Percentiles rank a stretch among this genome's conserved stretches.
Conservation (phyloP, 306 rosid species). For the Psophocarpus tetragonolobus region DNA sequence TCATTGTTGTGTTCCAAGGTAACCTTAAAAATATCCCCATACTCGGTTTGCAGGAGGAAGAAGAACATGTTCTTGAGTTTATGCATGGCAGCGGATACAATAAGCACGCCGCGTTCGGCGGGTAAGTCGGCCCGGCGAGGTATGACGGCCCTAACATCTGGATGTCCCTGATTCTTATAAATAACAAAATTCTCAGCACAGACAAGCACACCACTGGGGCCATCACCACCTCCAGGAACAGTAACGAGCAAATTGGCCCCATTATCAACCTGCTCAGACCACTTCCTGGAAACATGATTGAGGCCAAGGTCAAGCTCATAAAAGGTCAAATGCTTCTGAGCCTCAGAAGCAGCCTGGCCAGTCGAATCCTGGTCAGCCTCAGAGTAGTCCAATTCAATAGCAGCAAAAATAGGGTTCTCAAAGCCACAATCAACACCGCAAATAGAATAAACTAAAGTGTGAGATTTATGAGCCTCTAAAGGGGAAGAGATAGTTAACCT, state of each 20-base stretch:
- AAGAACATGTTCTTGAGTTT: constrained; percentile 82
- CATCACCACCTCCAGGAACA: constrained; percentile 98
- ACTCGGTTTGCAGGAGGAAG: constrained; percentile 93
- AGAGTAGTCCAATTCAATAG: constrained; percentile 89
- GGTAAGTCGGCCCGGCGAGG: constrained; percentile 88
- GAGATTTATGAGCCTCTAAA: constrained; percentile 87
- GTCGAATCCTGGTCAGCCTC: constrained; percentile 87
- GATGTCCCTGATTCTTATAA: constrained; percentile 93
- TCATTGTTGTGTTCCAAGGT: constrained; percentile 80
- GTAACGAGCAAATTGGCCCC: constrained; percentile 91
- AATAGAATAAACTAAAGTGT: constrained; percentile 84
- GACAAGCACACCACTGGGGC: constrained; percentile 94
- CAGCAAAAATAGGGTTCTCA: constrained; percentile 94
- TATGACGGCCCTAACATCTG: constrained; percentile 87
- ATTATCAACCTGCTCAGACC: constrained; percentile 95
- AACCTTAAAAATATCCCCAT: constrained; percentile 94
- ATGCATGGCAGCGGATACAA: constrained; percentile 90
- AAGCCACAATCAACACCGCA: constrained; percentile 96
- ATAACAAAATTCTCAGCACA: constrained; percentile 97
- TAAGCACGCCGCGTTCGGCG: constrained; percentile 86
- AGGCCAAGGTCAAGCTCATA: constrained; percentile 96
- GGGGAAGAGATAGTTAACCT: constrained; percentile 95
- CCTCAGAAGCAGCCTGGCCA: constrained; percentile 80
- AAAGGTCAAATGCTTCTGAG: constrained; percentile 77
- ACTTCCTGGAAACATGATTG: constrained; percentile 92